Evolutionary conservation across 306 rosid genomes (phyloP), one percentile per base, ranked within the genome.

Genomic region (Glycyrrhiza uralensis): DNA sequence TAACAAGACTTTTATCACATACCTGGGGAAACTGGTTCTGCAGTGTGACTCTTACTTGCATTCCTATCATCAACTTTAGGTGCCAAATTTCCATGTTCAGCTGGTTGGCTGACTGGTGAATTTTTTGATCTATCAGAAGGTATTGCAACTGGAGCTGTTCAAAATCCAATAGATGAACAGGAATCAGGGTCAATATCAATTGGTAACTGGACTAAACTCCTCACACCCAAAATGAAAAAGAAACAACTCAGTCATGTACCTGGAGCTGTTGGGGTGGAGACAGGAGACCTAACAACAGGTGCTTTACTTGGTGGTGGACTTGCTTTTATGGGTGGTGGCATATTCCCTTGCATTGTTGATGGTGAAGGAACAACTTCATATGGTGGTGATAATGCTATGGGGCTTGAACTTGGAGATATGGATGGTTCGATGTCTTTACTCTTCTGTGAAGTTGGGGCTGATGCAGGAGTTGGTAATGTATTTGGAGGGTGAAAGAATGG

Each of bases 61-160:
- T 71, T 79, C 57, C 83, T 54, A 28, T 45, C 70, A 51, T 44
- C 75, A 36, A 50, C 12, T 20, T 60, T 79, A 66, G 86, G 81
- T 30, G 96, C 83, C 52, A 84, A 62, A 74, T 36, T 75, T 72
- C 69, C 87, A 55, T 77, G 85, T 52, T 58, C 51, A 18, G 63
- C 63, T 47, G 88, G 80, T 10, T 60, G 82, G 52, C 75, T 65
- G 63, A 66, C 80, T 7, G 96, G 85, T 52, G 89, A 73, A 74
- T 13, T 38, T 35, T 58, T 76, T 29, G 60, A 51, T 78, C 39
- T 71, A 24, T 42, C 66, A n/a, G 76, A 52, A 69, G 85, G 79
- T 72, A 78, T 26, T 57, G 60, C 85, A 78, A 74, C 80, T 46
- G 88, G 82, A 44, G 67, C 81, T 70, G 81, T 57, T 75, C 46